Evolutionary conservation across 139 green algal genomes (phyloP).

Genomic region (Gonium pectorale): DNA sequence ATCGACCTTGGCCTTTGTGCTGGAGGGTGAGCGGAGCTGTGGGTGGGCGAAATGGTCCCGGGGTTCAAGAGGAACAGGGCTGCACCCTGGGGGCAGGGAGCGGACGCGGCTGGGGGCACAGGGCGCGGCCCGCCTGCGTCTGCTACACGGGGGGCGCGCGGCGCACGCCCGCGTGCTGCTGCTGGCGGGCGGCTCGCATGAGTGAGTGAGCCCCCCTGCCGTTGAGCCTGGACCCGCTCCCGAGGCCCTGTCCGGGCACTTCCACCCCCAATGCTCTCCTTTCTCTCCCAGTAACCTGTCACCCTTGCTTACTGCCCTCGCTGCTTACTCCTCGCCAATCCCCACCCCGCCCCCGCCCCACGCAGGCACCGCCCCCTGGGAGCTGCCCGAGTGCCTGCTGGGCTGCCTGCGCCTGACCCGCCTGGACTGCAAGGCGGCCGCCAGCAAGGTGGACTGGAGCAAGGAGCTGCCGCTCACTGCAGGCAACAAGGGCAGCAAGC

Average conservation of each 20-base stretch:
- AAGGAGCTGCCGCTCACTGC: not conserved
- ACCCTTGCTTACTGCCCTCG: too few relatives aligned
- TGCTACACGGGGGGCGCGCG: too few relatives aligned
- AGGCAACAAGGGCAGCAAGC: not conserved
- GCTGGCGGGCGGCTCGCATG: too few relatives aligned
- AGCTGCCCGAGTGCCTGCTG: constrained; percentile 67
- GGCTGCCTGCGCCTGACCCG: constrained; percentile 42
- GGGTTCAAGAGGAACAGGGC: not conserved
- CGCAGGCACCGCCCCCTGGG: constrained; percentile 31
- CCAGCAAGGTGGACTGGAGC: constrained; percentile 8
- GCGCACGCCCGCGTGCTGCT: not conserved
- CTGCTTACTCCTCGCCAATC: too few relatives aligned
- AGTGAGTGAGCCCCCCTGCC: too few relatives aligned
- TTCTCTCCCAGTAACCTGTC: too few relatives aligned
- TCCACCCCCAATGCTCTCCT: too few relatives aligned
- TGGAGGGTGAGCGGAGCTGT: constrained; percentile 48
- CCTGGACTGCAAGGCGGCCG: constrained; percentile 26
- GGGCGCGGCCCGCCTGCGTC: too few relatives aligned
- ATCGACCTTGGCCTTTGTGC: constrained; percentile 60
- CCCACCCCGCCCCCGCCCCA: not conserved
- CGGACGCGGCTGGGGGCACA: not conserved
- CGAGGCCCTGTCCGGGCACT: too few relatives aligned
- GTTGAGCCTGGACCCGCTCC: too few relatives aligned
- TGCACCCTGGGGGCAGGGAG: not conserved
- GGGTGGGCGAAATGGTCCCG: not conserved